Base-by-base conservation (phyloP, 1,284 basidiomycete species). In the Sporisorium graminicola region DNA sequence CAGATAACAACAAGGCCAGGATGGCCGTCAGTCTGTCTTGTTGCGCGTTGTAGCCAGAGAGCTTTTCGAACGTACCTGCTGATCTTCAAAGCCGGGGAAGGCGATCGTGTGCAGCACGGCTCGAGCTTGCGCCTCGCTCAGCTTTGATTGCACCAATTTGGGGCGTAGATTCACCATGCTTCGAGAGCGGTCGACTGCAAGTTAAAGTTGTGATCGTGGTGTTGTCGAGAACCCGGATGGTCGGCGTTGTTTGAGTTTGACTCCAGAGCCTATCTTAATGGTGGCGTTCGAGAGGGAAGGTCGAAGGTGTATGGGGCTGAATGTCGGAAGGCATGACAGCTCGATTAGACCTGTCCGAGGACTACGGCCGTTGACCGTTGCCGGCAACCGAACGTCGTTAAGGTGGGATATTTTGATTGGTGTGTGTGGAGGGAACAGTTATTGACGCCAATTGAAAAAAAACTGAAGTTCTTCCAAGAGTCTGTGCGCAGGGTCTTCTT, bases 81-180 rank as follows among this genome's bases (percentile, higher is more conserved):
- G 33, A 29, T 65, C 61, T 22, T 58, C 47, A 22, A 77, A 70
- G 2, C 70, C 58, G 5, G 74, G 66, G n/a, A 64, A 72, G 1
- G 10, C 26, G 7, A 70, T 67, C n/a, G 55, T 60, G 14, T 50
- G 40, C 10, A 77, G 58, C 3, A 70, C 55, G 0, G 31, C 29
- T 10, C 74, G 74, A 24, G 50, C 42, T 60, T 74, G 65, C 6
- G 56, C 18, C 13, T 63, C 65, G 61, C 20, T 51, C 27, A 74
- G 64, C 24, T 40, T 47, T 5, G 70, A 74, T 2, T 43, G 5
- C 1, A 64, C 35, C 3, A 52, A 46, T 12, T 59, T 56, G 20
- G 69, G 69, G 12, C 69, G 59, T 24, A 66, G 40, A 2, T 10
- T 26, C 5, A 47, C 56, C 69, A 66, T 72, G 2, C 12, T 66